Conservation (phyloP, 306 rosid species). For the Arachis stenosperma region DNA sequence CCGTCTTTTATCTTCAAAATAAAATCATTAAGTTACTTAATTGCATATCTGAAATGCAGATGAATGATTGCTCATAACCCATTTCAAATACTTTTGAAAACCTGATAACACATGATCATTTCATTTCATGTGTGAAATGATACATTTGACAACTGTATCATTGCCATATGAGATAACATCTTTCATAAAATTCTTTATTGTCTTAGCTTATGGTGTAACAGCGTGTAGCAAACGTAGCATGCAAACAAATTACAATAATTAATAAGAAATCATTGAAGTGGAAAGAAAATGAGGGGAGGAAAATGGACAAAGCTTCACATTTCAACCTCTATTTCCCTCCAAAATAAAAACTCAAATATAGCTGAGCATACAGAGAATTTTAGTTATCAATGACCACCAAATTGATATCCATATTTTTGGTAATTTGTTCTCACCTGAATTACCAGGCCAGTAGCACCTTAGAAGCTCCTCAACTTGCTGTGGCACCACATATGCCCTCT, state of each 20-base stretch:
- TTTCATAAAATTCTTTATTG: background rate
- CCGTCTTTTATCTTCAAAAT: constrained; percentile 54
- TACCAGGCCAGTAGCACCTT: constrained; percentile 89
- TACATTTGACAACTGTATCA: constrained; percentile 19
- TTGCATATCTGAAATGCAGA: constrained; percentile 17
- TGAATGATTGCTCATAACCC: constrained; percentile 26
- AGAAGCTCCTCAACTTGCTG: constrained; percentile 91
- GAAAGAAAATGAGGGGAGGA: too few species aligned
- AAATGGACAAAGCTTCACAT: too few species aligned
- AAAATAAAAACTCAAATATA: too few species aligned
- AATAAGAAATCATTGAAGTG: too few species aligned
- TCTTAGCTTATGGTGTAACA: background rate
- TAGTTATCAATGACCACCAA: constrained; percentile 25
- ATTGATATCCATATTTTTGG: constrained; percentile 14
- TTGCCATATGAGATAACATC: background rate
- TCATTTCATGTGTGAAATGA: constrained; percentile 3
- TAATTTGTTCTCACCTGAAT: constrained; percentile 59
- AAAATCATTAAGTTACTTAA: constrained; percentile 36
- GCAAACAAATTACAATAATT: background rate
- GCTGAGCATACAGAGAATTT: constrained; percentile 4
- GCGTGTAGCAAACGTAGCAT: background rate
- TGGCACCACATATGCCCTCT: constrained; percentile 98
- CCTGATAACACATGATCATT: background rate
- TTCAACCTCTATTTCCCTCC: too few species aligned
- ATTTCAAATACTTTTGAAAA: background rate